Evolutionary conservation across 192 early-diverging fungal species (phyloP), one percentile per base, ranked within the genome.

Genomic region (Backusella westeae): DNA sequence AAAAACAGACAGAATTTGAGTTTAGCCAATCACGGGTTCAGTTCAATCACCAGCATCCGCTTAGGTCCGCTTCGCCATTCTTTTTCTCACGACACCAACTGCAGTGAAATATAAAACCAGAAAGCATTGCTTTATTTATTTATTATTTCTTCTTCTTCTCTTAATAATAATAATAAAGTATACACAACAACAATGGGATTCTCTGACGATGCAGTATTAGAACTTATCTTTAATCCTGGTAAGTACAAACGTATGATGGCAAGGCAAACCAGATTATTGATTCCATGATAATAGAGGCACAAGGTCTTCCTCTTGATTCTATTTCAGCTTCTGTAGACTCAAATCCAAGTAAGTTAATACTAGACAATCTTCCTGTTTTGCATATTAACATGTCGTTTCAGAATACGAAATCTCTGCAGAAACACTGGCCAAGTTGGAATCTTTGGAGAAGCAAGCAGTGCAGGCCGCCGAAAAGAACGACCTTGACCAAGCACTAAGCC

Each of bases 391-490:
- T 17, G 17, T 17, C 17, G 44, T 21, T 6, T 29, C 35, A 59
- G 41, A 52, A 59, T 59, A 59, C 3, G 2, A 59, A 34, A 73
- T 73, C 12, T 36, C 52, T 5, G 73, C 80, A 19, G 80, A 80
- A 32, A 17, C 81, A 34, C 63, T 85, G 5, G 59, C 74, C 3
- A 70, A 79, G 15, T 44, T 85, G 29, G 79, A 85, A 75, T 23
- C 63, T 17, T 19, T 85, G 23, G 86, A 87, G 73, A 77, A 73
- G 7, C 74, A 85, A 49, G 86, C 79, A 26, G 81, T 87, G 0
- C 23, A 72, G 29, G 49, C 81, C 9, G 86, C 84, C 19, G 86
- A 87, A 63, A 80, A 83, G 75, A 77, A 84, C 44, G 76, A 87
- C 29, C 36, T 38, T 14, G 67, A 73, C 5, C 82, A 79, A n/a